A percentile compares a stretch with the other conserved stretches of the same genome.
phyloP scores from a whole-genome alignment of 2,329 filamentous ascomycete species.

The Chaetoscypha palmicola region DNA sequence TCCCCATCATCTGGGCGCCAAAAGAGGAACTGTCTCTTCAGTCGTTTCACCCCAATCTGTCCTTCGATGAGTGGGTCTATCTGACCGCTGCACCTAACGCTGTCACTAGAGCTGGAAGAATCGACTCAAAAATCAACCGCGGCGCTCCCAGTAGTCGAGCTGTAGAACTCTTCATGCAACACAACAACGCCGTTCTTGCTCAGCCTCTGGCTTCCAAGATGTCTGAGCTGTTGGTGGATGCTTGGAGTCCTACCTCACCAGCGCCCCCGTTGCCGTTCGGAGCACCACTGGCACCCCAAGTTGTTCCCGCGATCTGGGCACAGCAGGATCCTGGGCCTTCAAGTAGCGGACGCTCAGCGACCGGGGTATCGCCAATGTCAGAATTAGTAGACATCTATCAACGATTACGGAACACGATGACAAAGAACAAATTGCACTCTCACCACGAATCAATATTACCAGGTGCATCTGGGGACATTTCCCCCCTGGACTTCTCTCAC shows the following conservation, averaged over 20 bases:
- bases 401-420: constrained; percentile 52
- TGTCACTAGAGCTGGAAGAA: constrained; percentile 10
- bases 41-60: constrained; percentile 47
- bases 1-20: constrained; percentile 93
- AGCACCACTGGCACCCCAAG: constrained; percentile 22
- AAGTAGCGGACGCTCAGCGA: constrained; percentile 32
- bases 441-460: constrained; percentile 25
- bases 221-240: constrained; percentile 26
- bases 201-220: constrained; percentile 20
- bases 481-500: constrained; percentile 40
- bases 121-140: constrained; percentile 10
- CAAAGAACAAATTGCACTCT: constrained; percentile 45
- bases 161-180: constrained; percentile 23
- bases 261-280: constrained; percentile 7
- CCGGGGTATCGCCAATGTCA: constrained; percentile 35
- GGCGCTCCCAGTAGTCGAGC: constrained; percentile 10
- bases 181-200: constrained; percentile 22
- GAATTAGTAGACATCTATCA: constrained; percentile 56
- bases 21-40: constrained; percentile 79
- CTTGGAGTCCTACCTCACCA: constrained; percentile 26
- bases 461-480: background rate
- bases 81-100: constrained; percentile 7
- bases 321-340: constrained; percentile 32
- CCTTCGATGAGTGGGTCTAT: constrained; percentile 47
- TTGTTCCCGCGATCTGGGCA: constrained; percentile 21